These are phyloP conservation scores for Melocanna baccifera DNA, from an alignment of 176 grass and related monocot species.

Conservation along the genomic window DNA sequence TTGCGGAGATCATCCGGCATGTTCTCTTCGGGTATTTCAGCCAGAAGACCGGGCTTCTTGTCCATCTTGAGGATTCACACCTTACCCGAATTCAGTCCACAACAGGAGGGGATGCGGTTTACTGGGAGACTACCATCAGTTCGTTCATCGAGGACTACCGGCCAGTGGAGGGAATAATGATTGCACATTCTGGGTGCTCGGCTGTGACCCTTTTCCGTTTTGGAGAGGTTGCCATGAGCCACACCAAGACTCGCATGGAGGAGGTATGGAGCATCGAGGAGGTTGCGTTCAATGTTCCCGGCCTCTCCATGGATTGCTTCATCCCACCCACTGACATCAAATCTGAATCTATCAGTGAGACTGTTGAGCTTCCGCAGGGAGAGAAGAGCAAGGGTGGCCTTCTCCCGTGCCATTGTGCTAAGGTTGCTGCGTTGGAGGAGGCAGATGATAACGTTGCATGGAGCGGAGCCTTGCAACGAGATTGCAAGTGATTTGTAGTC, in stretches of 20 bases:
- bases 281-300: slow-evolving; percentile 72
- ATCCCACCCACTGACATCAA: slow-evolving; percentile 81
- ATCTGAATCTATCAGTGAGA: slow-evolving; percentile 63
- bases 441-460: slow-evolving; percentile 37
- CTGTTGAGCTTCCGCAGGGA: slow-evolving; percentile 47
- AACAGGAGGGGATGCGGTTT: slow-evolving; percentile 70
- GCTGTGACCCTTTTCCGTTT: slow-evolving; percentile 75
- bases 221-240: slow-evolving; percentile 72
- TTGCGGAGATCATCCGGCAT: slow-evolving; percentile 77
- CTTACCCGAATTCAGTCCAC: slow-evolving; percentile 78
- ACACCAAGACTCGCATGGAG: slow-evolving; percentile 83
- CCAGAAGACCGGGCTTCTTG: slow-evolving; percentile 73
- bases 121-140: slow-evolving; percentile 87
- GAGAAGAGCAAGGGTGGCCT: slow-evolving; percentile 49
- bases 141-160: slow-evolving; percentile 78
- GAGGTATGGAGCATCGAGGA: slow-evolving; percentile 89
- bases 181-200: slow-evolving; percentile 65
- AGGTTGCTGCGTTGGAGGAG: slow-evolving; percentile 60
- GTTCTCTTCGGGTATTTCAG: slow-evolving; percentile 88
- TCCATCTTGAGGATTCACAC: slow-evolving; percentile 73
- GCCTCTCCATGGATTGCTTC: slow-evolving; percentile 81
- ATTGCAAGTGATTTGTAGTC: slow-evolving; percentile 37
- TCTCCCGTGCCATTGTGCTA: slow-evolving; percentile 42
- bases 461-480: slow-evolving; percentile 49
- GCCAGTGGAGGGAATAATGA: slow-evolving; percentile 68